phyloP scores from a whole-genome alignment of 176 grass and related monocot species.

The Carex littledalei region DNA sequence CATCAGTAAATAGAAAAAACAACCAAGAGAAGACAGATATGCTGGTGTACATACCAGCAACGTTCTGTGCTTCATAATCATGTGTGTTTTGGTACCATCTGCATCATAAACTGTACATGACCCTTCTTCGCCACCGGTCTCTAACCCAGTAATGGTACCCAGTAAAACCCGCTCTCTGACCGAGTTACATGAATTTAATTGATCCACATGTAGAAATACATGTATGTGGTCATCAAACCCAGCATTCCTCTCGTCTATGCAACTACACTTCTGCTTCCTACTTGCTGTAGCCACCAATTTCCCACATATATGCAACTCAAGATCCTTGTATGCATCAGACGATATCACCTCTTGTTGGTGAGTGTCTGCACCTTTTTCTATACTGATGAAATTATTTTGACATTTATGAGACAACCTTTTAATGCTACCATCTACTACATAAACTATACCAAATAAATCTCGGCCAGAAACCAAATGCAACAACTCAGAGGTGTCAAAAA shows the following conservation, averaged over 20 bases:
- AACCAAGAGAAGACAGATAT: conserved; percentile 11
- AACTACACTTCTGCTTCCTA: conserved; percentile 59
- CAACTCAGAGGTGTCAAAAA: conserved; percentile 64
- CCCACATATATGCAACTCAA: conserved; percentile 67
- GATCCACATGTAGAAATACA: conserved; percentile 60
- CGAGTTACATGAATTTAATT: conserved; percentile 25
- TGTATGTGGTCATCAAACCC: conserved; percentile 77
- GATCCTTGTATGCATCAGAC: conserved; percentile 65
- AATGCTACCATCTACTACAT: conserved; percentile 32
- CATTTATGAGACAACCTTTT: conserved; percentile 41
- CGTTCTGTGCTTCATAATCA: conserved; percentile 82
- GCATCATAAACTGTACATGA: conserved; percentile 67
- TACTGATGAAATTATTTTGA: conserved; percentile 35
- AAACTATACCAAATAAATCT: conserved; percentile 80
- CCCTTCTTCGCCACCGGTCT: conserved; percentile 72
- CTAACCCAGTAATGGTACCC: conserved; percentile 77
- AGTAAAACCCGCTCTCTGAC: conserved; percentile 32
- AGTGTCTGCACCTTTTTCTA: conserved; percentile 7
- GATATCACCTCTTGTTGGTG: background rate
- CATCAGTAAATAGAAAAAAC: background rate
- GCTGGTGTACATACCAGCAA: conserved; percentile 52
- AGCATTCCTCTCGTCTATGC: conserved; percentile 29
- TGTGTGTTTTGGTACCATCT: conserved; percentile 52
- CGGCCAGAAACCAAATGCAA: conserved; percentile 93
- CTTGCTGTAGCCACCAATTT: conserved; percentile 67